phyloP scores from a whole-genome alignment of 129 eudicot species.

The Centaurea solstitialis region DNA sequence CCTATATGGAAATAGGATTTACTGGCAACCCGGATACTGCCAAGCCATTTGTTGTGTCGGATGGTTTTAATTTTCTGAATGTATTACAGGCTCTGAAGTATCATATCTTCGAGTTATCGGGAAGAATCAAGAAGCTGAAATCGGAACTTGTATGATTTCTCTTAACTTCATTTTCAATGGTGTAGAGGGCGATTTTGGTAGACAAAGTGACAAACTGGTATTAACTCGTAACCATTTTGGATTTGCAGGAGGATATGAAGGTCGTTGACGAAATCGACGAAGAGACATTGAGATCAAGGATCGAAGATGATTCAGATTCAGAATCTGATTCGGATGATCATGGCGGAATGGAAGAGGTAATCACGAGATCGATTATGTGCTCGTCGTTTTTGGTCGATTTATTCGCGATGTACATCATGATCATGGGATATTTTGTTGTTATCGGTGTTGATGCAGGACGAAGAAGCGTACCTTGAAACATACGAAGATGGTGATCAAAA shows the following conservation, averaged over 20 bases:
- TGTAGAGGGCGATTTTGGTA: neutral
- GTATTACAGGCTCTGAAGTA: constrained; percentile 73
- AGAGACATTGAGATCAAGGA: constrained; percentile 52
- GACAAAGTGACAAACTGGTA: neutral
- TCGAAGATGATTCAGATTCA: constrained; percentile 49
- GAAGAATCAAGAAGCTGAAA: constrained; percentile 63
- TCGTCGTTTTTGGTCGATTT: neutral
- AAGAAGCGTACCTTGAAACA: constrained; percentile 61
- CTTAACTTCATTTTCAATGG: neutral
- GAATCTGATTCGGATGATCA: constrained; percentile 38
- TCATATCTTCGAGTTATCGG: constrained; percentile 66
- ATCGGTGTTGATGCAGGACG: constrained; percentile 35
- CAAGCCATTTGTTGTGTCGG: neutral
- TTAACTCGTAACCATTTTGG: neutral
- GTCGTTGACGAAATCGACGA: constrained; percentile 48
- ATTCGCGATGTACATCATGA: neutral
- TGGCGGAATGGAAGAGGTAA: constrained; percentile 44
- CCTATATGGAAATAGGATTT: too few species aligned
- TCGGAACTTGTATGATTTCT: constrained; percentile 62
- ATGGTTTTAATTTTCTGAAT: neutral
- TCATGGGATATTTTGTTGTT: neutral
- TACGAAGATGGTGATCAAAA: constrained; percentile 42
- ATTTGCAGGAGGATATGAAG: constrained; percentile 68
- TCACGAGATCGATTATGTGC: neutral
- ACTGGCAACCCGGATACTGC: too few species aligned